Percentiles rank a stretch among this genome's conserved stretches.
These are phyloP conservation scores for Fusarium sp. DNA, from an alignment of 2,329 filamentous ascomycete genomes.

Conservation along the genomic window DNA sequence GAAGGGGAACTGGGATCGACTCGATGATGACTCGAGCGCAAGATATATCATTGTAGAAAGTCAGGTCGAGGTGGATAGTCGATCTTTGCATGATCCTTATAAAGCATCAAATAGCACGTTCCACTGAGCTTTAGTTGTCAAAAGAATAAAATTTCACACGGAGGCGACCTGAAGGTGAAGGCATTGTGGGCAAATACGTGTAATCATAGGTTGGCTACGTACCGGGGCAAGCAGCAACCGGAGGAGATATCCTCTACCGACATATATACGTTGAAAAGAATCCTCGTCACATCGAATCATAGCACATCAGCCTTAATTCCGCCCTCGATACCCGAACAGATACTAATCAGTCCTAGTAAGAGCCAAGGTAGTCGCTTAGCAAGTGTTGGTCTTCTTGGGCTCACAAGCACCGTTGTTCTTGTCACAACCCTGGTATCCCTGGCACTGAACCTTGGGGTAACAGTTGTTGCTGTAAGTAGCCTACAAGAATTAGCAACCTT, in stretches of 20 bases:
- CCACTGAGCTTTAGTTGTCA: no score
- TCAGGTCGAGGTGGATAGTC: background rate
- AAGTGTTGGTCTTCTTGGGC: conserved; percentile 37
- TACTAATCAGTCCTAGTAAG: no score
- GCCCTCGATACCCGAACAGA: no score
- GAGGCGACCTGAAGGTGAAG: no score
- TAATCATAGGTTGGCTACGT: no score
- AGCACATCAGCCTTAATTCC: no score
- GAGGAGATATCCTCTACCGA: no score
- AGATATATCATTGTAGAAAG: conserved; percentile 16
- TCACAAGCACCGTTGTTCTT: conserved; percentile 47
- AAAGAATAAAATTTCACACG: no score
- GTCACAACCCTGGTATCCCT: conserved; percentile 47
- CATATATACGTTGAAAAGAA: no score
- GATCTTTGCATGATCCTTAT: background rate
- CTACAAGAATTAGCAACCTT: background rate
- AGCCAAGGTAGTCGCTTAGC: background rate
- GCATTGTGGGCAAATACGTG: no score
- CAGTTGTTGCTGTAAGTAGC: conserved; percentile 49
- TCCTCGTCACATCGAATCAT: no score
- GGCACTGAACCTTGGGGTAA: conserved; percentile 45
- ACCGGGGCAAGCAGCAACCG: no score
- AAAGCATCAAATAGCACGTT: background rate
- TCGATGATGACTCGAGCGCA: conserved; percentile 22
- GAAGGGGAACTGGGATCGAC: conserved; percentile 20